A percentile compares a stretch with the other conserved stretches of the same genome.
Evolutionary conservation across 139 green algal genomes (phyloP).

Genomic region (Tetradesmus lagerheimii): DNA sequence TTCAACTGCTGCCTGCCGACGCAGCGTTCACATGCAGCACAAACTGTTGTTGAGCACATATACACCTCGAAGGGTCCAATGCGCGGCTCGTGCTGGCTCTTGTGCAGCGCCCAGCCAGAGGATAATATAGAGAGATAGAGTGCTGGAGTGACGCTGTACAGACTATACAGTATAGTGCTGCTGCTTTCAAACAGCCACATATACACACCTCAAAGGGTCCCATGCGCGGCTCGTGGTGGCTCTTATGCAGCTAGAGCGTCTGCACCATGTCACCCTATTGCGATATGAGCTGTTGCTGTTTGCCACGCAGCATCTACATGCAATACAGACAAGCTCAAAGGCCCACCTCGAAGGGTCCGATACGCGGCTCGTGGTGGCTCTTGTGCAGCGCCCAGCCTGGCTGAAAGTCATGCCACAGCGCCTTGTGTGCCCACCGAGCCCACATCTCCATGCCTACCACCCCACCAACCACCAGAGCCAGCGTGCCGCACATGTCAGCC

Average conservation of each 20-base stretch:
- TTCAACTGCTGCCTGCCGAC: too few species aligned
- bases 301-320: too few species aligned
- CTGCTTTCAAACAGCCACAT: too few species aligned
- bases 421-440: slow-evolving; percentile 92
- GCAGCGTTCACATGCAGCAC: too few species aligned
- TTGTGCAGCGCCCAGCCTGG: slow-evolving; percentile 92
- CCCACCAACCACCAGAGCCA: slow-evolving; percentile 80
- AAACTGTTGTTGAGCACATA: too few species aligned
- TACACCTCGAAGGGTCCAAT: slow-evolving; percentile 91
- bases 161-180: too few species aligned
- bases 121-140: too few species aligned
- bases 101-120: slow-evolving; percentile 91
- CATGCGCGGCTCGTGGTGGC: slow-evolving; percentile 88
- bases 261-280: too few species aligned
- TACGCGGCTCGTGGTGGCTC: slow-evolving; percentile 91
- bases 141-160: too few species aligned
- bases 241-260: too few species aligned
- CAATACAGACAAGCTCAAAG: neutral
- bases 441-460: slow-evolving; percentile 91
- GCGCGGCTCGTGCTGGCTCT: slow-evolving; percentile 93
- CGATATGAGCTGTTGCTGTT: too few species aligned
- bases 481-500: slow-evolving; percentile 76
- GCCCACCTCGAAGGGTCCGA: slow-evolving; percentile 91
- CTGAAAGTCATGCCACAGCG: slow-evolving; percentile 93
- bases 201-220: slow-evolving; percentile 90